Conservation (phyloP, 257 asterid genomes). For the Solanum appendiculatum region DNA sequence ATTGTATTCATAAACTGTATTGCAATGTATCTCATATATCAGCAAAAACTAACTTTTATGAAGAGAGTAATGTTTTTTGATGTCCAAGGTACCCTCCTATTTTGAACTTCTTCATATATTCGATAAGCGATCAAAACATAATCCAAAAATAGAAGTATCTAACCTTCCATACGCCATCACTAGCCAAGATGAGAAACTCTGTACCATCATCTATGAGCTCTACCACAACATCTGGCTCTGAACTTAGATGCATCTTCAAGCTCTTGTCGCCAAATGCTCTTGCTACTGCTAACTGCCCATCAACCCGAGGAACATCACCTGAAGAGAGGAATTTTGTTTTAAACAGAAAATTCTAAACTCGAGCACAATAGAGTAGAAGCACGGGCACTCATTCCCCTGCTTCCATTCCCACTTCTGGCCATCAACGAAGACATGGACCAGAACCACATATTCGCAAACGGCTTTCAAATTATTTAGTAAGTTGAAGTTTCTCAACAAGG, state of each 20-base stretch:
- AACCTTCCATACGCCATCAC: slow-evolving; percentile 97
- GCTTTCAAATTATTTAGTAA: background rate
- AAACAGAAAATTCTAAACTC: background rate
- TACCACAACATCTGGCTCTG: slow-evolving; percentile 64
- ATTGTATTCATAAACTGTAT: background rate
- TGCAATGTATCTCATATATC: background rate
- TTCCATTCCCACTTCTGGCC: background rate
- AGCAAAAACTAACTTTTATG: background rate
- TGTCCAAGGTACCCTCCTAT: background rate
- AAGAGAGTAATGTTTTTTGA: background rate
- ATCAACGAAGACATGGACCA: background rate
- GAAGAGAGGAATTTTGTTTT: background rate
- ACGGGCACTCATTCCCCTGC: background rate
- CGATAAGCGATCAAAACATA: background rate
- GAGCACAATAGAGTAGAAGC: background rate
- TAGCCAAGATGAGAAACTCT: slow-evolving; percentile 71
- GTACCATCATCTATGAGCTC: slow-evolving; percentile 58
- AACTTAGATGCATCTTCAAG: slow-evolving; percentile 78
- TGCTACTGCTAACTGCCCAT: slow-evolving; percentile 89
- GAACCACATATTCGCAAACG: background rate
- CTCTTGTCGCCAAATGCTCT: slow-evolving; percentile 97
- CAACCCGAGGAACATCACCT: slow-evolving; percentile 96
- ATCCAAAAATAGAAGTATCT: background rate
- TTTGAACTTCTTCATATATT: background rate
- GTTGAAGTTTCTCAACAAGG: background rate